These are phyloP conservation scores for Aspergillus awamori DNA, from an alignment of 2,329 filamentous ascomycete genomes.

Conservation along the genomic window DNA sequence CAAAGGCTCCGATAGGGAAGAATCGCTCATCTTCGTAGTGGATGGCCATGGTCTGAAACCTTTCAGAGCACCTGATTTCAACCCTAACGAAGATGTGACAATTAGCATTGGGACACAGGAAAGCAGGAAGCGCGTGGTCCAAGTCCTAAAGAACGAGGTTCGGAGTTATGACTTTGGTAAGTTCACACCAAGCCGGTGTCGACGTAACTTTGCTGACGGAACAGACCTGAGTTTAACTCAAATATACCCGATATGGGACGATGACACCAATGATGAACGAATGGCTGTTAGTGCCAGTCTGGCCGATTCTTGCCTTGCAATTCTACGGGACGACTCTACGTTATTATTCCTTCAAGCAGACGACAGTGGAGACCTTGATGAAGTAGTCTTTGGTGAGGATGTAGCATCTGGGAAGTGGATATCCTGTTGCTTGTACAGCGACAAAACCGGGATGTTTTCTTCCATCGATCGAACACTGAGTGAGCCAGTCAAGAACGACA, in stretches of 20 bases:
- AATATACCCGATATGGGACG: constrained; percentile 90
- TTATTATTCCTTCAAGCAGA: constrained; percentile 79
- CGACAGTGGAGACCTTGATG: constrained; percentile 80
- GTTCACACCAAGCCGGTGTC: constrained; percentile 31
- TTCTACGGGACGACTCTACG: constrained; percentile 82
- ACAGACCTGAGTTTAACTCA: constrained; percentile 83
- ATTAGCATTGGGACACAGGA: constrained; percentile 83
- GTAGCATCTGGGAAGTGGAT: constrained; percentile 71
- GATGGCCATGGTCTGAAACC: constrained; percentile 75
- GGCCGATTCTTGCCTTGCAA: constrained; percentile 79
- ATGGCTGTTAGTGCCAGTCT: constrained; percentile 80
- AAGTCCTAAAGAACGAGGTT: constrained; percentile 83
- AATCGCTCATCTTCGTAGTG: constrained; percentile 75
- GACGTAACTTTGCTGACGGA: constrained; percentile 16
- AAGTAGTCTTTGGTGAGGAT: constrained; percentile 67
- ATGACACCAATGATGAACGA: constrained; percentile 77
- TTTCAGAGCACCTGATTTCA: constrained; percentile 83
- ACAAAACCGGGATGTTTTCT: constrained; percentile 61
- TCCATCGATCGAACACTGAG: constrained; percentile 26
- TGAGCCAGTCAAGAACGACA: constrained; percentile 47
- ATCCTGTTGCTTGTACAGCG: constrained; percentile 81
- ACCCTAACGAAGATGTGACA: constrained; percentile 82
- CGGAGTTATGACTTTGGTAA: constrained; percentile 86
- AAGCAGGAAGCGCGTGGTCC: constrained; percentile 78
- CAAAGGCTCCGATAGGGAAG: constrained; percentile 68